Percentiles rank a stretch among this genome's conserved stretches.
Conservation (phyloP, 2,329 filamentous ascomycete genomes). For the Aspergillus unguis region DNA sequence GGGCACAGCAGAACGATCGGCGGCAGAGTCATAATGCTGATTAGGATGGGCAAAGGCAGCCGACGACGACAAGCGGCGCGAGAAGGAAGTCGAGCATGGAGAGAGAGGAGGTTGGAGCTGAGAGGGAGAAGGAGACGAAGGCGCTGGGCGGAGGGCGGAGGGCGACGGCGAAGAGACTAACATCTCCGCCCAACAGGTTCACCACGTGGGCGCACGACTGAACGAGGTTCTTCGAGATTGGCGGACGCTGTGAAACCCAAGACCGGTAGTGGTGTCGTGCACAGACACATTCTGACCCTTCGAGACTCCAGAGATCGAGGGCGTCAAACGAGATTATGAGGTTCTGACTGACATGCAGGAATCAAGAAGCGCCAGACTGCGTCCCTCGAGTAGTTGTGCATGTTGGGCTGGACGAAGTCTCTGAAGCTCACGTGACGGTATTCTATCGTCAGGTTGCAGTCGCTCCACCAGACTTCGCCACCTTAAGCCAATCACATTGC, state of each 20-base stretch:
- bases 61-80: constrained; percentile 12
- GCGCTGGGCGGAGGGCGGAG: constrained; percentile 35
- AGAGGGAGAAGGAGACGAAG: constrained; percentile 23
- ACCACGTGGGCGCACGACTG: constrained; percentile 40
- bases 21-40: constrained; percentile 32
- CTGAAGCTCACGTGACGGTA: too few relatives aligned
- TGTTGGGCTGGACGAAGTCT: too few relatives aligned
- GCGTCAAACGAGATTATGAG: neutral
- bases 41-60: constrained; percentile 11
- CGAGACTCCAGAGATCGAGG: neutral
- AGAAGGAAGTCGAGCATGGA: constrained; percentile 12
- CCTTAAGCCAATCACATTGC: too few relatives aligned
- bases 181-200: constrained; percentile 34
- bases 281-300: constrained; percentile 27
- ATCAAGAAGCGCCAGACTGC: too few relatives aligned
- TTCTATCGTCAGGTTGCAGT: too few relatives aligned
- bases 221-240: constrained; percentile 27
- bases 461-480: too few relatives aligned
- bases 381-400: too few relatives aligned
- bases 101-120: constrained; percentile 11
- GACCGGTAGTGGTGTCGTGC: constrained; percentile 19
- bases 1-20: constrained; percentile 21
- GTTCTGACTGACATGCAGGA: too few relatives aligned
- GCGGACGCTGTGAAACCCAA: constrained; percentile 31
- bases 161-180: constrained; percentile 43